Percentiles rank a stretch among this genome's conserved stretches.
phyloP scores from a whole-genome alignment of 129 eudicot genomes.

The carrot (Daucus carota) region DH1_v3.0 NC_030383.2:47366001-47366500 shows the following conservation, averaged over 20 bases:
- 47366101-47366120: background rate
- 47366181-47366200: background rate
- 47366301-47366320: background rate
- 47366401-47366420: background rate
- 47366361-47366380: background rate
- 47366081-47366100: background rate
- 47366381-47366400: background rate
- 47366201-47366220: background rate
- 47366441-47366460: background rate
- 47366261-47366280: background rate
- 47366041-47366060: background rate
- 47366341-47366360: background rate
- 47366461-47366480: conserved; percentile 19
- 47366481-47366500: conserved; percentile 42
- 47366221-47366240: background rate
- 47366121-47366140: background rate
- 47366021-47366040: background rate
- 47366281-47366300: background rate
- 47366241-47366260: background rate
- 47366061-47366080: background rate
- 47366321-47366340: background rate
- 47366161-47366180: background rate
- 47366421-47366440: background rate
- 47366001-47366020: background rate
- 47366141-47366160: background rate